Base-by-base conservation (phyloP, 1,284 basidiomycete genomes). In the Tranzscheliella williamsii region DNA sequence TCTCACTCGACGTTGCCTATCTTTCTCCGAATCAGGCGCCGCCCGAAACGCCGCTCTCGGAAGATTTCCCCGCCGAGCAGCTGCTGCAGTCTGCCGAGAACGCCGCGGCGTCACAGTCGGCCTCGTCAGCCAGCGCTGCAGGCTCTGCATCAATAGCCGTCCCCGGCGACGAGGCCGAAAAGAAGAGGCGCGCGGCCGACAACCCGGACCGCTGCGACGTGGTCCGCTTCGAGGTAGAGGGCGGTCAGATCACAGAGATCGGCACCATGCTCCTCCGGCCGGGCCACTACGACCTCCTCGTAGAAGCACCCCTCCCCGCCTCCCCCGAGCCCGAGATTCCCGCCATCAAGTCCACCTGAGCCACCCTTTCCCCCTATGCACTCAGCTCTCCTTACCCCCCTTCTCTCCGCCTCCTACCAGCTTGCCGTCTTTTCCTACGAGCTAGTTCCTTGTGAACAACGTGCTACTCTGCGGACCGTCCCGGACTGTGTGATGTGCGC, bases 1-100 rank as follows among this genome's bases (percentile, higher is more conserved):
- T 67, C 11, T 60, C 50, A 11, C 42, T 75, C 12, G 68, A 73
- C 46, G 68, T 75, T 1, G 67, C 67, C 13, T 75, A 73, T 42
- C 58, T 75, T 9, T 60, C 58, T 1, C 54, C 65, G 4, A 22
- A 46, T 17, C 53, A 67, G 9, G 61, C 56, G n/a, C 61, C 67
- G 7, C 61, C 61, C 11, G 47, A 47, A n/a, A 57, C 63, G 4
- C 67, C 67, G 4, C 6, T 54, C 16, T 48, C 51, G 7, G 52
- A 57, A 31, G 42, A 61, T 16, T 55, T 52, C 26, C 53, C 46
- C 36, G 32, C 40, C 15, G 38, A 42, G 33, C 36, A 47, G 7
- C 16, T 61, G 4, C 39, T 41, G n/a, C 12, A 22, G 13, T 52
- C 55, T 17, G 4, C 16, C 15, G 18, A 47, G 3, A 43, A 50